A percentile compares a stretch with the other conserved stretches of the same genome.
phyloP scores from a whole-genome alignment of 2,329 filamentous ascomycete genomes.

The Aspergillus sp. region DNA sequence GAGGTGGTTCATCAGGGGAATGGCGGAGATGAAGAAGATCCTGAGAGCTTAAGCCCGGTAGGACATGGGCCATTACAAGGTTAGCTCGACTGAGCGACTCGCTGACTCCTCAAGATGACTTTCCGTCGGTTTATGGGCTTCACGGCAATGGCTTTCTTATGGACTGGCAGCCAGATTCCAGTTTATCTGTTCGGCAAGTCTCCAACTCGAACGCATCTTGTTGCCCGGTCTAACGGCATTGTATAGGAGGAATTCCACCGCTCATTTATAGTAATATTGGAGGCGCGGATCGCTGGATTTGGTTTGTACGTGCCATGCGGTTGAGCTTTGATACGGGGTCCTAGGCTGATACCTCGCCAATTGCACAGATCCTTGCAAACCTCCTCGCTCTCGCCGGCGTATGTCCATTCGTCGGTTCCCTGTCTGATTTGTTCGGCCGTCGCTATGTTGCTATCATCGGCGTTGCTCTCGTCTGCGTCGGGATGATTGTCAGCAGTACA shows the following conservation, averaged over 20 bases:
- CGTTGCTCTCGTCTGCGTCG: constrained; percentile 45
- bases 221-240: constrained; percentile 3
- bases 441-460: constrained; percentile 51
- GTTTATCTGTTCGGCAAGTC: constrained; percentile 42
- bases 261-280: constrained; percentile 54
- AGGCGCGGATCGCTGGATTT: constrained; percentile 52
- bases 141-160: constrained; percentile 51
- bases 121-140: constrained; percentile 45
- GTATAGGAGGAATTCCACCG: constrained; percentile 37
- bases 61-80: no score
- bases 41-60: constrained; percentile 39
- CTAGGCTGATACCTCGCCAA: constrained; percentile 1
- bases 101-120: no score
- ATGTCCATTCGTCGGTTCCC: constrained; percentile 55
- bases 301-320: constrained; percentile 41
- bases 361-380: constrained; percentile 37
- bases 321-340: no score
- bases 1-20: constrained; percentile 39
- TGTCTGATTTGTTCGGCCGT: constrained; percentile 56
- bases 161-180: constrained; percentile 53
- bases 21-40: constrained; percentile 39
- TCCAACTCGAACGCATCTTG: constrained; percentile 4
- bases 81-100: no score
- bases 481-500: constrained; percentile 51
- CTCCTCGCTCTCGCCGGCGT: constrained; percentile 47